A percentile compares a stretch with the other conserved stretches of the same genome.
phyloP scores from a whole-genome alignment of 1,284 basidiomycete species.

The Sutorius eximius region DNA sequence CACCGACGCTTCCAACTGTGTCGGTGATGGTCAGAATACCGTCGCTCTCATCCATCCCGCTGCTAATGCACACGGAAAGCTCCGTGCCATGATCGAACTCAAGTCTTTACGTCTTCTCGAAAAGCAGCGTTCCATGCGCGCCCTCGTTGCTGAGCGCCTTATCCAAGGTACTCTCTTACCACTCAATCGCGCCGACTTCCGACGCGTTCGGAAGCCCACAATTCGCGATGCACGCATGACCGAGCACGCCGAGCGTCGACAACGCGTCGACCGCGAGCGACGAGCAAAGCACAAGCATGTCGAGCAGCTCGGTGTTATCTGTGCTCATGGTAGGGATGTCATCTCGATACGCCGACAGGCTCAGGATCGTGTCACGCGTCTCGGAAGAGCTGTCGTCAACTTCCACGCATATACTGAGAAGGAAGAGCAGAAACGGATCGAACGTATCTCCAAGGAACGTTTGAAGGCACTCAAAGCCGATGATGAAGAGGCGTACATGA shows the following conservation, averaged over 20 bases:
- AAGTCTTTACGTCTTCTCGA: constrained; percentile 90
- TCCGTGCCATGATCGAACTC: constrained; percentile 92
- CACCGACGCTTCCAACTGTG: neutral
- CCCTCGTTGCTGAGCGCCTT: constrained; percentile 85
- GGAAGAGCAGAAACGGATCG: constrained; percentile 98
- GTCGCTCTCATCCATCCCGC: constrained; percentile 43
- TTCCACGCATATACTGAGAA: constrained; percentile 93
- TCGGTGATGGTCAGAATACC: neutral
- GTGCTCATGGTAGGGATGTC: constrained; percentile 80
- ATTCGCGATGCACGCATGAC: constrained; percentile 90
- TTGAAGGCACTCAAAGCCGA: constrained; percentile 96
- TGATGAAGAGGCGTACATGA: constrained; percentile 99
- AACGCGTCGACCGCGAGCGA: constrained; percentile 89
- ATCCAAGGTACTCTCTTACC: constrained; percentile 90
- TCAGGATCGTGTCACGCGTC: constrained; percentile 78
- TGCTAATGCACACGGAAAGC: constrained; percentile 70
- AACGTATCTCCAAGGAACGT: constrained; percentile 97
- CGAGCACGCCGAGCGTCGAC: constrained; percentile 89
- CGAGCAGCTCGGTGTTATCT: constrained; percentile 90
- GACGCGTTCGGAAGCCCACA: constrained; percentile 84
- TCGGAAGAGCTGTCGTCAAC: constrained; percentile 83
- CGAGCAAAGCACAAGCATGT: constrained; percentile 96
- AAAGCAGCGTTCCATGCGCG: constrained; percentile 86
- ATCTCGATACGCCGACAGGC: constrained; percentile 61
- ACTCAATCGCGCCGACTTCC: constrained; percentile 90